phyloP scores from a whole-genome alignment of 768 basidiomycete species.

The Pleurotus sapidus region DNA sequence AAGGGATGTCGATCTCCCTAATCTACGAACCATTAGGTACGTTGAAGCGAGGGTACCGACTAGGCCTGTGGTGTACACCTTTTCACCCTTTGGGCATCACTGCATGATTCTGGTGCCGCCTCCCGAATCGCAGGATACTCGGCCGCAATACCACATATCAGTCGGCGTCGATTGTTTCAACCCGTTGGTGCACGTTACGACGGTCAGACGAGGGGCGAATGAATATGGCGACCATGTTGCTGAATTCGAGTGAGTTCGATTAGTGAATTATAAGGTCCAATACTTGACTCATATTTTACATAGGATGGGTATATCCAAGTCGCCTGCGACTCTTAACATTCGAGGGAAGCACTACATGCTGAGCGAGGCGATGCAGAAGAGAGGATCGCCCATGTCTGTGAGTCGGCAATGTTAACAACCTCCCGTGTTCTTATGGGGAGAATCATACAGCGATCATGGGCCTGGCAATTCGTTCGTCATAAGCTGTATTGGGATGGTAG shows the following conservation, averaged over 20 bases:
- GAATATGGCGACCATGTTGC: slow-evolving; percentile 25
- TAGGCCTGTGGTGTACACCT: slow-evolving; percentile 8
- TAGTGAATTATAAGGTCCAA: not conserved
- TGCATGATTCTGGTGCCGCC: slow-evolving; percentile 21
- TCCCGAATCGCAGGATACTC: slow-evolving; percentile 11
- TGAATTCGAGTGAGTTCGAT: slow-evolving; percentile 30
- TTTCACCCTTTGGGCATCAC: slow-evolving; percentile 10
- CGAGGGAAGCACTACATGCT: slow-evolving; percentile 2
- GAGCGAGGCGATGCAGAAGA: not conserved
- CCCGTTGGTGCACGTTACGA: slow-evolving; percentile 32
- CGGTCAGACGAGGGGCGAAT: slow-evolving; percentile 23
- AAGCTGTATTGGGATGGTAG: not conserved
- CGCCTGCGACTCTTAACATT: slow-evolving; percentile 10
- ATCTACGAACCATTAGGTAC: too few species aligned
- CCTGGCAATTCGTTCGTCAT: not conserved
- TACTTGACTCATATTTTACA: not conserved
- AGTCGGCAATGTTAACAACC: not conserved
- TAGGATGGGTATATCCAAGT: slow-evolving; percentile 14
- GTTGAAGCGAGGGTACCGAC: slow-evolving; percentile 3
- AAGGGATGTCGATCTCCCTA: too few species aligned
- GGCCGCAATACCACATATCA: slow-evolving; percentile 28
- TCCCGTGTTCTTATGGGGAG: too few species aligned
- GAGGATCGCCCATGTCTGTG: not conserved
- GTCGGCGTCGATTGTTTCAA: slow-evolving; percentile 32
- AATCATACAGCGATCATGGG: not conserved